These are phyloP conservation scores for Malus hybrid DNA, from an alignment of 331 rosid genomes.

Conservation along the genomic window DNA sequence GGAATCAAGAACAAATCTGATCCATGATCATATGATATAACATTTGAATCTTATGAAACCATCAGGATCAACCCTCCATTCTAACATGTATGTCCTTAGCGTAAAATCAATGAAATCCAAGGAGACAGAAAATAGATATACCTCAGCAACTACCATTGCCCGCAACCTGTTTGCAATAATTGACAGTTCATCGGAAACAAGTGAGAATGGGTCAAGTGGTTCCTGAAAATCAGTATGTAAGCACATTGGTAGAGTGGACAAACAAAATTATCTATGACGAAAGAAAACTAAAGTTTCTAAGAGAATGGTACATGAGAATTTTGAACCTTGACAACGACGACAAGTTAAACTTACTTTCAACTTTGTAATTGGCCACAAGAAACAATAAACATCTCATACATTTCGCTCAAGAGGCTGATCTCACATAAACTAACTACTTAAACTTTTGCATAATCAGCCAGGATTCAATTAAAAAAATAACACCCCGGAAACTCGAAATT, in stretches of 20 bases:
- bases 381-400: neutral
- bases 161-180: conserved; percentile 67
- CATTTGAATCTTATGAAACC: neutral
- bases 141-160: conserved; percentile 83
- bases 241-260: conserved; percentile 5
- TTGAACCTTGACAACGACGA: neutral
- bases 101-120: neutral
- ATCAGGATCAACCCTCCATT: neutral
- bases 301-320: neutral
- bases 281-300: neutral
- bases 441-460: neutral
- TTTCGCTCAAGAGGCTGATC: neutral
- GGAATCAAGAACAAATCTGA: conserved; percentile 6
- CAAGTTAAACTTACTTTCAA: neutral
- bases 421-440: neutral
- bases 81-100: neutral
- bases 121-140: conserved; percentile 27
- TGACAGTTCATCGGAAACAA: conserved; percentile 86
- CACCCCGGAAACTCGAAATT: neutral
- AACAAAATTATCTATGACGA: neutral
- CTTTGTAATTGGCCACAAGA: neutral
- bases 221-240: conserved; percentile 48
- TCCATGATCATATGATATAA: neutral
- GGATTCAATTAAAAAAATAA: neutral
- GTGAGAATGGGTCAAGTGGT: conserved; percentile 78